phyloP scores from a whole-genome alignment of 352 stramenopile species.

The Vaucheria bursata region DNA sequence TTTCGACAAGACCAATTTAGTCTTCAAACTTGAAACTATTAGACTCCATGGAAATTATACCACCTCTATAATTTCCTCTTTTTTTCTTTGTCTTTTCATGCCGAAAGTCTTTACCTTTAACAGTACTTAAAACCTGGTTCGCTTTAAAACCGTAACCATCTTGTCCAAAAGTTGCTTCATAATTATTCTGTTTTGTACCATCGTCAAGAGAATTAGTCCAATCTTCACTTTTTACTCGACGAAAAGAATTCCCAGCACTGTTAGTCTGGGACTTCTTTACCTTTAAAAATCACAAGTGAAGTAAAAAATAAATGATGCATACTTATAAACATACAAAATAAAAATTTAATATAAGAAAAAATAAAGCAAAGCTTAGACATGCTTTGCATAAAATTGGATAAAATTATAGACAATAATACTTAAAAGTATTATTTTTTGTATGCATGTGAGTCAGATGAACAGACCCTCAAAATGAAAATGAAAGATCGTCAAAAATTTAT shows the following conservation, averaged over 20 bases:
- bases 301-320: background rate
- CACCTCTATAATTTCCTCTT: slow-evolving; percentile 86
- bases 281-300: background rate
- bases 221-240: slow-evolving; percentile 90
- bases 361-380: background rate
- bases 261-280: slow-evolving; percentile 42
- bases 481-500: background rate
- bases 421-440: background rate
- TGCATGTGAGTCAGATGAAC: background rate
- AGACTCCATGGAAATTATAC: slow-evolving; percentile 78
- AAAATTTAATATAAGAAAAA: background rate
- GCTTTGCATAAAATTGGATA: background rate
- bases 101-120: slow-evolving; percentile 97
- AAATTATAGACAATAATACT: background rate
- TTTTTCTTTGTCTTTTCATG: slow-evolving; percentile 99
- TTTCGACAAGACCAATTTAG: no score
- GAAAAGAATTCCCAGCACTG: slow-evolving; percentile 80
- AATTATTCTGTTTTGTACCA: slow-evolving; percentile 93
- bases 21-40: slow-evolving; percentile 86
- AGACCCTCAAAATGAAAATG: no score
- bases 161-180: slow-evolving; percentile 77
- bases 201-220: slow-evolving; percentile 82
- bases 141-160: slow-evolving; percentile 91
- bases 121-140: slow-evolving; percentile 88
- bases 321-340: background rate